These are phyloP conservation scores for Fusarium sterilihyphosum DNA, from an alignment of 2,329 filamentous ascomycete species.

Conservation along the genomic window DNA sequence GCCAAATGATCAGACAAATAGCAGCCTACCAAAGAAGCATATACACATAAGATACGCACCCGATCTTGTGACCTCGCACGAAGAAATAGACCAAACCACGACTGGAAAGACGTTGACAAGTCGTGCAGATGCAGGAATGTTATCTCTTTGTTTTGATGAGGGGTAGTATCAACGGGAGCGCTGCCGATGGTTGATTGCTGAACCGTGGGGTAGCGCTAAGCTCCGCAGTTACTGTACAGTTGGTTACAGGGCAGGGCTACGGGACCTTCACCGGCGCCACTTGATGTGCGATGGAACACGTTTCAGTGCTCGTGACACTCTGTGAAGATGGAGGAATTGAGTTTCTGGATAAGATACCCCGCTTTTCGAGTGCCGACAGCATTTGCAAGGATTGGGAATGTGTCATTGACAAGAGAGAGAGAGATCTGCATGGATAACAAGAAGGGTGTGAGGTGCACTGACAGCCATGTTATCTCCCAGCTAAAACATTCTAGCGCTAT, in stretches of 20 bases:
- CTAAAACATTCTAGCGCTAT: not conserved
- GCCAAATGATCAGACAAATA: not conserved
- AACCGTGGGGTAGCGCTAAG: conserved; percentile 10
- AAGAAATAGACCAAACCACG: conserved; percentile 18
- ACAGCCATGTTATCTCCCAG: not conserved
- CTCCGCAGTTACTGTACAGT: not conserved
- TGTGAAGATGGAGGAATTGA: not conserved
- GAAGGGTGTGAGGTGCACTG: not conserved
- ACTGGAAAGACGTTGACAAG: conserved; percentile 23
- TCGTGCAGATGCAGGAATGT: conserved; percentile 23
- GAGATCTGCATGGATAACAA: not conserved
- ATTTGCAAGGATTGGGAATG: not conserved
- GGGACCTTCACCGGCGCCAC: conserved; percentile 13
- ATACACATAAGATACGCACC: not conserved
- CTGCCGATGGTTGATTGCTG: conserved; percentile 10
- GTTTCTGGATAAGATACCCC: not conserved
- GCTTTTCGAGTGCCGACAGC: not conserved
- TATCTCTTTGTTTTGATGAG: conserved; percentile 17
- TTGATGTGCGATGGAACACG: not conserved
- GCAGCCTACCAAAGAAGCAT: too few relatives aligned
- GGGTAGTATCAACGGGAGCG: conserved; percentile 20
- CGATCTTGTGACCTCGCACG: not conserved
- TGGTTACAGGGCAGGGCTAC: not conserved
- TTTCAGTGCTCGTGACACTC: not conserved
- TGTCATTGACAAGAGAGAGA: not conserved